These are phyloP conservation scores for Chalciporus piperatus DNA, from an alignment of 768 basidiomycete species.

Conservation along the genomic window DNA sequence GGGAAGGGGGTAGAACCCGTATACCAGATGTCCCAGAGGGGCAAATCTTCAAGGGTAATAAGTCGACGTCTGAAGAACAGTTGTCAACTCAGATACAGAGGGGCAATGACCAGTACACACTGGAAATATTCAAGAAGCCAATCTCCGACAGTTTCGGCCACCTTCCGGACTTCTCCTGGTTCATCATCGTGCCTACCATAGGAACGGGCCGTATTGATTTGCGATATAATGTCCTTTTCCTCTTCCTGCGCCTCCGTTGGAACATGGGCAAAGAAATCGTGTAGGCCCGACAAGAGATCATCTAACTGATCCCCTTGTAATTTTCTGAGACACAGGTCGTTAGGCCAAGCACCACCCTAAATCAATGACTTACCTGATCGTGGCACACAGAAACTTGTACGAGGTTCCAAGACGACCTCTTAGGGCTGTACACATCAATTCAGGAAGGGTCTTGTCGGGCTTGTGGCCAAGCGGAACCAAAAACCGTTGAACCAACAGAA, in stretches of 20 bases:
- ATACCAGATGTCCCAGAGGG: constrained; percentile 74
- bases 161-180: constrained; percentile 16
- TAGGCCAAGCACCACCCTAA: constrained; percentile 12
- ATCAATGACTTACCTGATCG: constrained; percentile 42
- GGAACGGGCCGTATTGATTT: constrained; percentile 19
- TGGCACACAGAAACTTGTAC: constrained; percentile 43
- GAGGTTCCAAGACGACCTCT: constrained; percentile 43
- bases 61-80: constrained; percentile 37
- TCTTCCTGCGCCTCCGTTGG: constrained; percentile 30
- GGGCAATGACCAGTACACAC: constrained; percentile 32
- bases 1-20: constrained; percentile 64
- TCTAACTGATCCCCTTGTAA: constrained; percentile 34
- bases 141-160: constrained; percentile 35
- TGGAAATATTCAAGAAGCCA: constrained; percentile 53
- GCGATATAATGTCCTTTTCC: constrained; percentile 35
- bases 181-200: constrained; percentile 15
- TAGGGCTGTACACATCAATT: constrained; percentile 46
- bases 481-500: constrained; percentile 43
- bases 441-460: constrained; percentile 31
- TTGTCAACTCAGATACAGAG: not conserved
- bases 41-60: constrained; percentile 45
- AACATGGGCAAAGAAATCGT: constrained; percentile 36
- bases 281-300: constrained; percentile 40
- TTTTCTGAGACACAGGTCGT: constrained; percentile 34
- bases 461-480: constrained; percentile 45